These are phyloP conservation scores for Endoconidiophora laricicola DNA, from an alignment of 2,329 filamentous ascomycete genomes.

Conservation along the genomic window DNA sequence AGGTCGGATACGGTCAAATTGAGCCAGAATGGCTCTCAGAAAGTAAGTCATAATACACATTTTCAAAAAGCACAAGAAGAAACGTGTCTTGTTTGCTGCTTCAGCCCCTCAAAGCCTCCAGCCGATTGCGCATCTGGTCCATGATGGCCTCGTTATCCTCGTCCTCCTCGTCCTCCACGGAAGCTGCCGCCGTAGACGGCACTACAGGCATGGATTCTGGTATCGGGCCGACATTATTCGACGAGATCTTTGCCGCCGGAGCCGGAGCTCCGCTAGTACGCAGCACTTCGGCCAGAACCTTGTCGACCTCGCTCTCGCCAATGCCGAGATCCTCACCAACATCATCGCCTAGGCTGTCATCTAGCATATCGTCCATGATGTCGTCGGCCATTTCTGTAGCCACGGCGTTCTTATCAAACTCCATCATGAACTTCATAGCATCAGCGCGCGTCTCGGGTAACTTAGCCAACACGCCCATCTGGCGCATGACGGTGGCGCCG, in stretches of 20 bases:
- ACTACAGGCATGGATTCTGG: conserved; percentile 35
- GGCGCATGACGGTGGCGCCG: conserved; percentile 87
- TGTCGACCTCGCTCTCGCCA: conserved; percentile 70
- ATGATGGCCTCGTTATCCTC: conserved; percentile 80
- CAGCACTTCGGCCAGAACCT: conserved; percentile 78
- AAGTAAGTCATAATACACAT: too few relatives aligned
- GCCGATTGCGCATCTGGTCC: conserved; percentile 79
- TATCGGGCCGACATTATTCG: conserved; percentile 37
- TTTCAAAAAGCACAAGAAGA: too few relatives aligned
- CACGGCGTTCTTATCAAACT: conserved; percentile 86
- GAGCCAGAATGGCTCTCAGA: not conserved
- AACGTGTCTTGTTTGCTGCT: not conserved
- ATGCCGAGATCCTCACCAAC: conserved; percentile 23
- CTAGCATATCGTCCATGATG: conserved; percentile 56
- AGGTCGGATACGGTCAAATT: too few relatives aligned
- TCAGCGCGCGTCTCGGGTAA: conserved; percentile 64
- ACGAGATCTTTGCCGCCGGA: conserved; percentile 29
- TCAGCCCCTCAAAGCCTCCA: conserved; percentile 82
- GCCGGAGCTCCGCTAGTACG: conserved; percentile 56
- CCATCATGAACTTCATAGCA: conserved; percentile 80
- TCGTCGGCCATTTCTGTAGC: conserved; percentile 97
- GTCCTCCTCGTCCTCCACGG: conserved; percentile 53
- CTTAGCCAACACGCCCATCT: conserved; percentile 73
- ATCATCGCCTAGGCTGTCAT: conserved; percentile 50
- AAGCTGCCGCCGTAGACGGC: conserved; percentile 30